A percentile compares a stretch with the other conserved stretches of the same genome.
phyloP scores from a whole-genome alignment of 495 filamentous ascomycete species.

The Aspergillus sclerotiicarbonarius region DNA sequence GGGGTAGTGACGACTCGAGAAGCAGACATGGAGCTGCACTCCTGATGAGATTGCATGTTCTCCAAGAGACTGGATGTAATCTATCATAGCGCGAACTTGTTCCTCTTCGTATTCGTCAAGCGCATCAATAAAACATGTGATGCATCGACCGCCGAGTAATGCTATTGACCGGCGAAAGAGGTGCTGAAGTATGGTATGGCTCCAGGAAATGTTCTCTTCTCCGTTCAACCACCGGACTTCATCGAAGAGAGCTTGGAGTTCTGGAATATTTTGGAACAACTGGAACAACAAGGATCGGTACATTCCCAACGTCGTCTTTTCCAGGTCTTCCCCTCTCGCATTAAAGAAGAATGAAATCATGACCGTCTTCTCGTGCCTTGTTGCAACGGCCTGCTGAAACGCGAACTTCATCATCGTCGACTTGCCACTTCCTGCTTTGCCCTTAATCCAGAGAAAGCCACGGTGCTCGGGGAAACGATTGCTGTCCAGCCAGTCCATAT shows the following conservation, averaged over 20 bases:
- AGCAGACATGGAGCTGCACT: slow-evolving; percentile 27
- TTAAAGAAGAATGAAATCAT: slow-evolving; percentile 8
- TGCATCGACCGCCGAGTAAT: slow-evolving; percentile 15
- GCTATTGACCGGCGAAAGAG: slow-evolving; percentile 18
- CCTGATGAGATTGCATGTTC: slow-evolving; percentile 15
- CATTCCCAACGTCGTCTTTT: slow-evolving; percentile 37
- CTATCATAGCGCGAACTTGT: slow-evolving; percentile 33
- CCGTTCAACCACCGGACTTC: background rate
- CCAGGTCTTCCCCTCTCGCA: background rate
- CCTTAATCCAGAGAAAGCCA: slow-evolving; percentile 57
- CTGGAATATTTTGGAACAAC: slow-evolving; percentile 26
- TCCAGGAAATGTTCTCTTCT: slow-evolving; percentile 5
- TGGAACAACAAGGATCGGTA: slow-evolving; percentile 50
- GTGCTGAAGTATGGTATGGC: slow-evolving; percentile 12
- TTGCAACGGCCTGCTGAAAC: slow-evolving; percentile 1
- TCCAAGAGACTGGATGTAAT: slow-evolving; percentile 34
- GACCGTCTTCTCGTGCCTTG: background rate
- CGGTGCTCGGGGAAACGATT: slow-evolving; percentile 33
- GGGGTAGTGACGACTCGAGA: slow-evolving; percentile 54
- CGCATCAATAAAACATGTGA: slow-evolving; percentile 37
- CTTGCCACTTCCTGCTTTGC: slow-evolving; percentile 55
- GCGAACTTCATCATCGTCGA: slow-evolving; percentile 52
- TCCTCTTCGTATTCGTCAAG: slow-evolving; percentile 38
- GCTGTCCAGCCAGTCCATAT: slow-evolving; percentile 45
- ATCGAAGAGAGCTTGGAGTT: slow-evolving; percentile 23